Conservation (phyloP, 768 basidiomycete genomes). For the Termitomyces sp. region DNA sequence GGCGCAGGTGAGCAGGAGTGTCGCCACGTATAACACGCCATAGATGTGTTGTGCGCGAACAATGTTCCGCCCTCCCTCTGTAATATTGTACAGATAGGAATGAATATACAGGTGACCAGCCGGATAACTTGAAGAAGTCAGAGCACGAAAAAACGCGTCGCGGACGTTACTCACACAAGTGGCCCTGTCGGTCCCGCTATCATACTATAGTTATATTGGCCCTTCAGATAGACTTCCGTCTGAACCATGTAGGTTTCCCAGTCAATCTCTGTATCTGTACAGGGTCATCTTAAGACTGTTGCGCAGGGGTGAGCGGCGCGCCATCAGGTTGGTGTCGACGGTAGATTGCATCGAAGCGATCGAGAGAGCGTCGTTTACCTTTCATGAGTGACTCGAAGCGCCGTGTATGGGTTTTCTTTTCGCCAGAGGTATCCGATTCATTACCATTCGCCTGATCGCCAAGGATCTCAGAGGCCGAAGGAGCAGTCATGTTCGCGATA, state of each 20-base stretch:
- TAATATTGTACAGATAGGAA: slow-evolving; percentile 60
- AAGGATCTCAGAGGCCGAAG: slow-evolving; percentile 14
- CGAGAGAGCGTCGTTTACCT: slow-evolving; percentile 1
- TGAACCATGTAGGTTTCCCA: slow-evolving; percentile 97
- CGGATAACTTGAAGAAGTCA: slow-evolving; percentile 66
- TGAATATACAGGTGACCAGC: slow-evolving; percentile 91
- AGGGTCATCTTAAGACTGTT: slow-evolving; percentile 20
- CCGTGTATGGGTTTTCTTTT: neutral
- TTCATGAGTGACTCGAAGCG: neutral
- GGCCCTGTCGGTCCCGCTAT: slow-evolving; percentile 92
- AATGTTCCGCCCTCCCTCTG: slow-evolving; percentile 58
- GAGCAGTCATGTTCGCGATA: slow-evolving; percentile 8
- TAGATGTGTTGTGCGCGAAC: slow-evolving; percentile 76
- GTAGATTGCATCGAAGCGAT: slow-evolving; percentile 26
- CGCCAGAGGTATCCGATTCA: neutral
- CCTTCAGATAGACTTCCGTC: slow-evolving; percentile 69
- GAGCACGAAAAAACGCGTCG: neutral
- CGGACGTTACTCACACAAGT: slow-evolving; percentile 61
- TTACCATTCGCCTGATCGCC: neutral
- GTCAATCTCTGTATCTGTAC: slow-evolving; percentile 94
- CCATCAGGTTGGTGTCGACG: slow-evolving; percentile 10
- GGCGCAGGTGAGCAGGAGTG: slow-evolving; percentile 58
- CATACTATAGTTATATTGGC: slow-evolving; percentile 77
- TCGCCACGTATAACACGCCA: slow-evolving; percentile 64
- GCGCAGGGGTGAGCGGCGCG: slow-evolving; percentile 14